Evolutionary conservation across 345 rosid species (phyloP).

Genomic region (Salix brachista): DNA sequence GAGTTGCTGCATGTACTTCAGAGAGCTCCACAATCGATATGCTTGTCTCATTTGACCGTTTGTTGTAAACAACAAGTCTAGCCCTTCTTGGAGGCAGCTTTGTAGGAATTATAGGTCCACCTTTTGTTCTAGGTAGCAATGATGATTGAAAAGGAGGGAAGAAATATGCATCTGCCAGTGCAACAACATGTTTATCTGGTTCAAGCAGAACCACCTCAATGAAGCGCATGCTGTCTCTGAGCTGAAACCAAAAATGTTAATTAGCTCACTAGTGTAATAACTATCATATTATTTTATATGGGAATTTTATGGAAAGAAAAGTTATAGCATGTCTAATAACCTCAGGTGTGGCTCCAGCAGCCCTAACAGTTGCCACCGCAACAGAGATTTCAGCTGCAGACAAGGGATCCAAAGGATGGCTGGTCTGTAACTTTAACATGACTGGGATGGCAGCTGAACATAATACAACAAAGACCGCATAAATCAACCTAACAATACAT

Average conservation of each 20-base stretch:
- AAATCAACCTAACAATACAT: conserved; percentile 3
- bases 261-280: conserved; percentile 7
- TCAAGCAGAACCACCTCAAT: conserved; percentile 80
- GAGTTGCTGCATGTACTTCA: conserved; percentile 84
- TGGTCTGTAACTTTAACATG: conserved; percentile 72
- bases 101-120: conserved; percentile 76
- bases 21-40: conserved; percentile 78
- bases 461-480: conserved; percentile 8
- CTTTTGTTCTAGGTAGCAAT: conserved; percentile 71
- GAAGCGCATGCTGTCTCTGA: conserved; percentile 89
- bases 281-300: background rate
- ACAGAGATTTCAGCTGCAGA: conserved; percentile 85
- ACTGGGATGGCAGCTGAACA: conserved; percentile 45
- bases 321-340: conserved; percentile 25
- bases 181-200: conserved; percentile 79
- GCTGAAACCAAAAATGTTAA: conserved; percentile 39
- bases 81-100: conserved; percentile 90
- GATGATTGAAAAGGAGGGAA: conserved; percentile 96
- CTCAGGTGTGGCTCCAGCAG: conserved; percentile 95
- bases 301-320: background rate
- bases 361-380: conserved; percentile 87
- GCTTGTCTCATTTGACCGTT: conserved; percentile 78
- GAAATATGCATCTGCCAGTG: conserved; percentile 86
- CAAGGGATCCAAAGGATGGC: conserved; percentile 86
- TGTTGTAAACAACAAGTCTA: conserved; percentile 75